Evolutionary conservation across 345 rosid genomes (phyloP), one percentile per base, ranked within the genome.

Genomic region (Conringia planisiliqua): DNA sequence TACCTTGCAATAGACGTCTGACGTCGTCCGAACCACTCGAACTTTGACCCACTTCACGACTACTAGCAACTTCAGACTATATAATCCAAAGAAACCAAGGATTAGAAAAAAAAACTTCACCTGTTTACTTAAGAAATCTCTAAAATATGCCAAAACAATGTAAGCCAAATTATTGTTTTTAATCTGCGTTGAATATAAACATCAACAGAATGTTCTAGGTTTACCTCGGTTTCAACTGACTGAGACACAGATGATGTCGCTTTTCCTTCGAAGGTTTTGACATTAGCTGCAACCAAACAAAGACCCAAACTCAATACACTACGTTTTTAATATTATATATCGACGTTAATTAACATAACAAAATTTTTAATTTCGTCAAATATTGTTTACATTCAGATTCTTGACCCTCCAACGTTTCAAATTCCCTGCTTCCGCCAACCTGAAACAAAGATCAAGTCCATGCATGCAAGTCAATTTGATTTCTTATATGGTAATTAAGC

Each of bases 391-490:
- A 62, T 26, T 62, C 11, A 40, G 7, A 7, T 40, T 5, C 13
- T 62, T 26, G 50, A 47, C 9, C 7, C 3, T 64, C 17, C 4
- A 22, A 8, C 46, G 24, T 33, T 24, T 4, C 14, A 32, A 32
- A 32, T 2, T 33, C 43, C 4, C 13, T n/a, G 29, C 4, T 35
- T 46, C 29, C 68, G 5, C 9, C 47, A 24, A 2, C 68, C 75
- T 71, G 58, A 71, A 47, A 48, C 42, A 24, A 24, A 48, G 24
- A 38, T n/a, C 6, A 48, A 48, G 48, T 71, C 22, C 68, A 71
- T 71, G 40, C 75, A 71, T 48, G 61, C 50, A 60, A 24, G 43
- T 51, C 24, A 51, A 66, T 55, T n/a, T 38, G 7, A 40, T 8
- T 14, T 35, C 20, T 18, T 46, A 52, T 51, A 36, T 35, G 7